Conservation (phyloP, 768 basidiomycete species). For the Naematelia encephala region DNA sequence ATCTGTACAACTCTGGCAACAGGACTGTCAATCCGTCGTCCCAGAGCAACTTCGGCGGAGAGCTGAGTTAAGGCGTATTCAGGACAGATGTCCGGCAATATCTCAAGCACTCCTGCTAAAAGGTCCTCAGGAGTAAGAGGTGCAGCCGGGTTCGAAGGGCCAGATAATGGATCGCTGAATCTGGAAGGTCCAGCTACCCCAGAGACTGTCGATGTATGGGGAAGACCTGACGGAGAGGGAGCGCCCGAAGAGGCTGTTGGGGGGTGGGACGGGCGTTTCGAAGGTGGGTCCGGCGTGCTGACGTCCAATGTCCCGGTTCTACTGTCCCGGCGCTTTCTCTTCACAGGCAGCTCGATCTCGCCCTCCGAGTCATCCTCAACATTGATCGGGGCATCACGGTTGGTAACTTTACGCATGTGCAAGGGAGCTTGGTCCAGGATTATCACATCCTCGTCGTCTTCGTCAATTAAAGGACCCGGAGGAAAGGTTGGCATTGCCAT, state of each 20-base stretch:
- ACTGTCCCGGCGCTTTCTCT: background rate
- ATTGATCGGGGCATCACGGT: too few species aligned
- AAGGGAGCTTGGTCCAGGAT: slow-evolving; percentile 7
- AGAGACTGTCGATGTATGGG: background rate
- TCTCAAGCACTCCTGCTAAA: slow-evolving; percentile 24
- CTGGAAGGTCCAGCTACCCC: background rate
- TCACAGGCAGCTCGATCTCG: background rate
- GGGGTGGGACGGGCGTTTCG: background rate
- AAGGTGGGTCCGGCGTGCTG: background rate
- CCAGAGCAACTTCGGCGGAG: slow-evolving; percentile 3
- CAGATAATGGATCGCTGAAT: background rate
- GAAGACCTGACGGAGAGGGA: too few species aligned
- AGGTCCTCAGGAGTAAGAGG: slow-evolving; percentile 6
- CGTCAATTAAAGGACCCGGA: background rate
- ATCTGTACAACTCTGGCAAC: slow-evolving; percentile 17
- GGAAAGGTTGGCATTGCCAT: background rate
- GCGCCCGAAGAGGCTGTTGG: background rate
- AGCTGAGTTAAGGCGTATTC: slow-evolving; percentile 17
- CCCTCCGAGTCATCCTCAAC: slow-evolving; percentile 2
- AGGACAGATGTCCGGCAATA: slow-evolving; percentile 29
- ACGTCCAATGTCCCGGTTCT: background rate
- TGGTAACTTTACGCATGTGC: slow-evolving; percentile 2
- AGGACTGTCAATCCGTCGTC: slow-evolving; percentile 3
- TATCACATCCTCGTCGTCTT: background rate
- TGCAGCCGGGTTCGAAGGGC: background rate